Percentiles rank a stretch among this genome's conserved stretches.
phyloP scores from a whole-genome alignment of 176 grass and related monocot genomes.

The Thinopyrum elongatum region DNA sequence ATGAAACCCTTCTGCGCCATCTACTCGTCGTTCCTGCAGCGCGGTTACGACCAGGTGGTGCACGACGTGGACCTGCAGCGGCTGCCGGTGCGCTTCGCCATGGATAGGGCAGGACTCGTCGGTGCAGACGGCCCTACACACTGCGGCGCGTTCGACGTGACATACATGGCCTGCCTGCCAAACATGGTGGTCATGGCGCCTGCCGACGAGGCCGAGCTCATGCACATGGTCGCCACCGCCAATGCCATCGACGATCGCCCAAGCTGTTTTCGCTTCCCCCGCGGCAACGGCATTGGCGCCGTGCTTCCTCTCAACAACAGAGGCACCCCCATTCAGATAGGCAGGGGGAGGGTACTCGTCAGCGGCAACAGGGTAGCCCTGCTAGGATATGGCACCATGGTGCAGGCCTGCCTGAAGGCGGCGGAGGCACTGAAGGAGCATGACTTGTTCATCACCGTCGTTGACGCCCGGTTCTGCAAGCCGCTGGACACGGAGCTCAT shows the following conservation, averaged over 20 bases:
- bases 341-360: conserved; percentile 73
- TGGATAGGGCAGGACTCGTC: conserved; percentile 84
- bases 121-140: conserved; percentile 91
- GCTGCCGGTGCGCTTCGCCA: conserved; percentile 77
- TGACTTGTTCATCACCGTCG: conserved; percentile 63
- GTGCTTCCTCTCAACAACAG: conserved; percentile 54
- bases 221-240: conserved; percentile 94
- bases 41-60: conserved; percentile 98
- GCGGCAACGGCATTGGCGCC: conserved; percentile 74
- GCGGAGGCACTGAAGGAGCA: conserved; percentile 60
- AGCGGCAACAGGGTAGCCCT: conserved; percentile 67
- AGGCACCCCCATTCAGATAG: conserved; percentile 48
- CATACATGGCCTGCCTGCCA: conserved; percentile 90
- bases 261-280: conserved; percentile 83
- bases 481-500: conserved; percentile 70
- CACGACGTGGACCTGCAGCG: conserved; percentile 94
- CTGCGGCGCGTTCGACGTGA: conserved; percentile 92
- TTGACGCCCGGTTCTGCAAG: conserved; percentile 86
- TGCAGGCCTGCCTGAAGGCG: conserved; percentile 79
- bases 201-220: conserved; percentile 82
- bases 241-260: conserved; percentile 80
- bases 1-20: conserved; percentile 96
- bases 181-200: conserved; percentile 99
- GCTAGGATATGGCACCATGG: conserved; percentile 77
- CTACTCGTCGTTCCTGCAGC: conserved; percentile 95